These are phyloP conservation scores for Aspergillus fijiensis DNA, from an alignment of 2,329 filamentous ascomycete genomes.

Conservation along the genomic window DNA sequence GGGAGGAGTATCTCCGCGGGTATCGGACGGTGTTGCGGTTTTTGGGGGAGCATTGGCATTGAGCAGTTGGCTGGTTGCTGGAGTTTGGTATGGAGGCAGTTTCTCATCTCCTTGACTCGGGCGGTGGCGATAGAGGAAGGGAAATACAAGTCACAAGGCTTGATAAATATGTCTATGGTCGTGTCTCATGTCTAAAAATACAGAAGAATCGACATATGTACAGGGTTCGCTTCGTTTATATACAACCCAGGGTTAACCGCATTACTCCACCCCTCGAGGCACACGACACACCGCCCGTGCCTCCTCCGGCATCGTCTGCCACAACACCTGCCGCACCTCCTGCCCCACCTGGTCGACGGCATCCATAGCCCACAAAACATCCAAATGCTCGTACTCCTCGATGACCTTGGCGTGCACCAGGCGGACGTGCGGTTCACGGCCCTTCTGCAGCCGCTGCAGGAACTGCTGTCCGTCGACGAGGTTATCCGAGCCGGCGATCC, in stretches of 20 bases:
- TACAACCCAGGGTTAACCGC: background rate
- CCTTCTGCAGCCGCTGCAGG: slow-evolving; percentile 70
- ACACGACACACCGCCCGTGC: slow-evolving; percentile 61
- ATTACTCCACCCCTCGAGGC: slow-evolving; percentile 43
- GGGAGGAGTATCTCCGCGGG: too few relatives aligned
- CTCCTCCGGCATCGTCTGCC: slow-evolving; percentile 66
- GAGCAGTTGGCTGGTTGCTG: too few relatives aligned
- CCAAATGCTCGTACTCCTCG: slow-evolving; percentile 86
- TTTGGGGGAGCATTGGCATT: too few relatives aligned
- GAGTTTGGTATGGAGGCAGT: too few relatives aligned
- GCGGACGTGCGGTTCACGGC: slow-evolving; percentile 75
- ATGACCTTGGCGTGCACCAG: slow-evolving; percentile 82
- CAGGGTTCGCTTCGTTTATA: background rate
- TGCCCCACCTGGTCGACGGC: slow-evolving; percentile 76
- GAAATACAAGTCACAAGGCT: background rate
- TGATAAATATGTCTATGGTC: background rate
- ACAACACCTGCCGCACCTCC: slow-evolving; percentile 78
- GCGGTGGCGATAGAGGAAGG: too few relatives aligned
- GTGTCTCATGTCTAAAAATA: background rate
- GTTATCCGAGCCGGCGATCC: slow-evolving; percentile 80
- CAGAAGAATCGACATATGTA: slow-evolving; percentile 1
- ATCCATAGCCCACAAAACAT: slow-evolving; percentile 94
- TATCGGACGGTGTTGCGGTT: too few relatives aligned
- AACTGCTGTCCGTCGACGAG: slow-evolving; percentile 79
- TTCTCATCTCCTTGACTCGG: too few relatives aligned